These are phyloP conservation scores for Taiwanofungus camphoratus DNA, from an alignment of 1,284 basidiomycete genomes.

Conservation along the genomic window DNA sequence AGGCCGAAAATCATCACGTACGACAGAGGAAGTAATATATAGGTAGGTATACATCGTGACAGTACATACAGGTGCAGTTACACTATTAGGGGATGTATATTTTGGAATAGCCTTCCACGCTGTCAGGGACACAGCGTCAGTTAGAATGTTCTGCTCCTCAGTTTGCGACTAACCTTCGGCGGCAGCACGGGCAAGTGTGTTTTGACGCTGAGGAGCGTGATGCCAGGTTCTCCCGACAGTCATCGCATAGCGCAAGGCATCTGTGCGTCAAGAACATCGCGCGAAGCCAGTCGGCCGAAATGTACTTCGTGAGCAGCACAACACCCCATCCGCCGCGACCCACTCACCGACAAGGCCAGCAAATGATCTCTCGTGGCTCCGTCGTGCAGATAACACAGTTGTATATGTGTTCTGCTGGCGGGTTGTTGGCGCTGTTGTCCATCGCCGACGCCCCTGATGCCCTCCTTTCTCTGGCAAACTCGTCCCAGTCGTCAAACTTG, in stretches of 20 bases:
- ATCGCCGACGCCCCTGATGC: slow-evolving; percentile 12
- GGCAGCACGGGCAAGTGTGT: slow-evolving; percentile 71
- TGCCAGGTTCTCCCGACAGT: slow-evolving; percentile 64
- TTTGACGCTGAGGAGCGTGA: slow-evolving; percentile 56
- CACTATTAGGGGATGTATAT: slow-evolving; percentile 9
- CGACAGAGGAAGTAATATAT: no score
- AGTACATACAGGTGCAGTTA: neutral
- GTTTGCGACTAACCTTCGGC: slow-evolving; percentile 45
- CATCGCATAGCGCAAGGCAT: slow-evolving; percentile 69
- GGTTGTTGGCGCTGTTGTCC: slow-evolving; percentile 18
- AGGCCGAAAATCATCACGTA: no score
- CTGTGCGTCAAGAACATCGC: slow-evolving; percentile 27
- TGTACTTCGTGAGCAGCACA: no score
- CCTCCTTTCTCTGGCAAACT: slow-evolving; percentile 22
- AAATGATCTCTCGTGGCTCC: slow-evolving; percentile 66
- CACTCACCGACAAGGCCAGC: slow-evolving; percentile 73
- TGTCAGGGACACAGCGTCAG: slow-evolving; percentile 1
- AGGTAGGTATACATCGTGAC: no score
- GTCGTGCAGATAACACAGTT: slow-evolving; percentile 70
- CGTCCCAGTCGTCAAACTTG: slow-evolving; percentile 23
- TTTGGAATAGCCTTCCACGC: slow-evolving; percentile 11
- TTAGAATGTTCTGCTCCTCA: neutral
- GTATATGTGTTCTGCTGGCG: slow-evolving; percentile 30
- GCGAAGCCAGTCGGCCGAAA: neutral
- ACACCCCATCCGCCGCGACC: neutral